Base-by-base conservation (phyloP, 75 land plant genomes). In the Cryptomeria japonica region DNA sequence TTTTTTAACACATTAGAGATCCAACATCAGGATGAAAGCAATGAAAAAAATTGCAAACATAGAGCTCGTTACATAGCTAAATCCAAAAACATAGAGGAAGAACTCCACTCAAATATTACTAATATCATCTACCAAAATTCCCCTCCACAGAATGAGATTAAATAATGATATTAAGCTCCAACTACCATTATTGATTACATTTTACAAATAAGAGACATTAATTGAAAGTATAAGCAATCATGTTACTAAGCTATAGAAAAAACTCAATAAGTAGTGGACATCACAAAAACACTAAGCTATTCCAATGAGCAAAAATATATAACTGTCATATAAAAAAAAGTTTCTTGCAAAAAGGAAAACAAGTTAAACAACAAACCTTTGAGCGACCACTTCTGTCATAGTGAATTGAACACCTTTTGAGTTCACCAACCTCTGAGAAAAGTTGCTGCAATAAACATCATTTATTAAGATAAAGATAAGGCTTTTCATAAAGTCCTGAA, bases 341-440 rank as follows among this genome's bases (percentile, higher is more conserved):
- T 22, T 80, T 89, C 12, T 44, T 15, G 53, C 34, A 89, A 12
- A 37, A 5, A 80, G 19, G 47, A 73, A 89, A 36, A 83, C 18
- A 37, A 90, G 32, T 38, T 58, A 89, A 37, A 83, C 18, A 37
- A 90, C 96, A 84, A 86, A 93, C 97, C 92, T 88, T 95, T 36
- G 96, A 90, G 4, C 92, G 94, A 3, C 97, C 96, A 92, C 92
- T 92, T 87, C 90, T 90, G 85, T 95, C 96, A 90, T 90, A 96
- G 84, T 96, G 97, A 87, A 96, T 86, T 32, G 92, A 91, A 87
- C 88, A 95, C 53, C 94, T 89, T 87, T 89, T 93, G 55, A 96
- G 91, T 5, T 95, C 96, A 12, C 97, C 97, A 89, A 95, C 88
- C 83, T 96, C 97, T 86, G 97, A 95, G 80, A 96, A 96, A 1